Conservation (phyloP, 1,139 yeast genomes). For the Geotrichum candidum region DNA sequence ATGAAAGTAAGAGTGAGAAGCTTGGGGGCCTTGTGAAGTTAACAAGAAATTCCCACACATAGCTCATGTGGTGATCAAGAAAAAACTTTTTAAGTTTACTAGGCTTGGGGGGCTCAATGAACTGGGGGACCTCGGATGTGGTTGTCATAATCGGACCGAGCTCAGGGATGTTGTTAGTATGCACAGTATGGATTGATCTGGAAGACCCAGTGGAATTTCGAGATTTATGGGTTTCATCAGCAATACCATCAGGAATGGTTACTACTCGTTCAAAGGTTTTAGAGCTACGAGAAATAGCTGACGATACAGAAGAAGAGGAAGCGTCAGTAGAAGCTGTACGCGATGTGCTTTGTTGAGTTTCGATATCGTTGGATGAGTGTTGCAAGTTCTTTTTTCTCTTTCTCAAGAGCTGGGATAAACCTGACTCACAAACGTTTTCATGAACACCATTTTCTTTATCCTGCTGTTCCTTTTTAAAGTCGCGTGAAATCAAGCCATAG, state of each 20-base stretch:
- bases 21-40: constrained; percentile 74
- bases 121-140: constrained; percentile 1
- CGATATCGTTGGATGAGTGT: not conserved
- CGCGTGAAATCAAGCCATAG: constrained; percentile 60
- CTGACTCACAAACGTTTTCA: constrained; percentile 1
- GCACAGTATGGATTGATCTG: not conserved
- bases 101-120: not conserved
- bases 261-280: not conserved
- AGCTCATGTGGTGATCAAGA: constrained; percentile 21
- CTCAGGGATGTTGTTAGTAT: not conserved
- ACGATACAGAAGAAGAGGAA: not conserved
- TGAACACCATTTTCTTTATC: constrained; percentile 6
- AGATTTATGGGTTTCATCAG: not conserved
- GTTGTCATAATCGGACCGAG: constrained; percentile 3
- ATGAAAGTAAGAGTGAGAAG: constrained; percentile 52
- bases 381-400: not conserved
- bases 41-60: constrained; percentile 38
- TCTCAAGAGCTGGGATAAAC: not conserved
- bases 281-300: not conserved
- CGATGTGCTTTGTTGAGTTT: not conserved
- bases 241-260: not conserved
- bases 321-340: not conserved
- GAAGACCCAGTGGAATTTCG: not conserved
- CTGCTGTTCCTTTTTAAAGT: constrained; percentile 39
- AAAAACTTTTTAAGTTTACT: not conserved